These are phyloP conservation scores for Geum urbanum DNA, from an alignment of 306 rosid genomes.

Conservation along the genomic window DNA sequence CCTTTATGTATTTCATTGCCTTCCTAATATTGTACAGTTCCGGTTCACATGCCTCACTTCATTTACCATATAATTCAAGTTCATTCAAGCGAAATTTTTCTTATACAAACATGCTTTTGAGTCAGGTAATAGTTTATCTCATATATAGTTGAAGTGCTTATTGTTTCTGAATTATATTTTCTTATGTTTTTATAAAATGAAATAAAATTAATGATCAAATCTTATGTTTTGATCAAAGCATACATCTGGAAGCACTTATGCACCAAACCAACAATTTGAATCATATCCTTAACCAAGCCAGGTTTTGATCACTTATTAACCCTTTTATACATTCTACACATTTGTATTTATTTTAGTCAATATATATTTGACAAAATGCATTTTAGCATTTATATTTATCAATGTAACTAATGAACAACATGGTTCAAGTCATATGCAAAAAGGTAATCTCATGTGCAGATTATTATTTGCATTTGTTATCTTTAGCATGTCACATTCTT, in stretches of 20 bases:
- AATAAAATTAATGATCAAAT: neutral
- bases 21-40: neutral
- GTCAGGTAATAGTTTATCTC: neutral
- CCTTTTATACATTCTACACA: no score
- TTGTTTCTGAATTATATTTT: neutral
- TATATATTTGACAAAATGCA: no score
- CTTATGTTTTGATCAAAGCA: neutral
- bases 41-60: neutral
- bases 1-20: neutral
- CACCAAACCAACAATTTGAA: neutral
- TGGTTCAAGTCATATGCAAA: no score
- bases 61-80: neutral
- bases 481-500: no score
- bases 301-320: neutral
- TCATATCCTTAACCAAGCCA: neutral
- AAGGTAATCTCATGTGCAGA: no score
- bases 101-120: neutral
- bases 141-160: neutral
- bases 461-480: no score
- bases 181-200: neutral
- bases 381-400: no score
- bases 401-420: no score
- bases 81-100: neutral
- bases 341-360: no score
- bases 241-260: neutral